Evolutionary conservation across 148 eudicot genomes (phyloP), one percentile per base, ranked within the genome.

Genomic region (Chenopodium berlandieri): DNA sequence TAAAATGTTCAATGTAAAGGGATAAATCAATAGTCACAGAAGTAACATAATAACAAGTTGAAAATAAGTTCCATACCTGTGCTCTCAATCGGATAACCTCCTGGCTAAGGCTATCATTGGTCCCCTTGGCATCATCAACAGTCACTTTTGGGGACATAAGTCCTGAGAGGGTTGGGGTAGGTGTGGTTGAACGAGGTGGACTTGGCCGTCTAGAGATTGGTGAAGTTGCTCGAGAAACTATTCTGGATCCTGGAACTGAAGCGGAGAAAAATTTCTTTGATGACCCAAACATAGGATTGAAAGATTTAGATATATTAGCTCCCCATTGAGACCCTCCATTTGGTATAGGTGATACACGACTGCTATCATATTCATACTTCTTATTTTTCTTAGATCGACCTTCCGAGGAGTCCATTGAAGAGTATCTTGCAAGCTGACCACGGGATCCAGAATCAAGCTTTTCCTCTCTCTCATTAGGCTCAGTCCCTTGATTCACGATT

Each of bases 181-280:
- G 98, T 80, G 97, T 95, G 9, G 96, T 95, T 69, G 96, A 92
- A 75, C 97, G 98, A 84, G 98, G 98, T 72, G 98, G 98, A 82
- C 98, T 95, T 2, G 93, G 77, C 32, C 98, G 92, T 88, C 96
- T 91, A 23, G 96, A 93, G 79, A 92, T 87, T 48, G 98, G 98
- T 25, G 98, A 95, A 81, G 98, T 95, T 54, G 98, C 98, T 75
- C 98, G 93, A 79, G 99, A 95, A 84, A 88, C 97, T 79, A 95
- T 92, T 90, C 99, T 93, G 17, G 99, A 95, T 78, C 99, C 99
- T 81, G 99, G 99, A 81, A 95, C 99, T 30, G 99, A 95, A 82
- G 99, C 99, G 58, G 99, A 95, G 86, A 94, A 95, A 85, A 89
- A 91, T 84, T 95, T 95, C 85, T 93, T 93, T 13, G 99, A 95